These are phyloP conservation scores for Colletotrichum simmondsii DNA, from an alignment of 2,329 filamentous ascomycete species.

Conservation along the genomic window DNA sequence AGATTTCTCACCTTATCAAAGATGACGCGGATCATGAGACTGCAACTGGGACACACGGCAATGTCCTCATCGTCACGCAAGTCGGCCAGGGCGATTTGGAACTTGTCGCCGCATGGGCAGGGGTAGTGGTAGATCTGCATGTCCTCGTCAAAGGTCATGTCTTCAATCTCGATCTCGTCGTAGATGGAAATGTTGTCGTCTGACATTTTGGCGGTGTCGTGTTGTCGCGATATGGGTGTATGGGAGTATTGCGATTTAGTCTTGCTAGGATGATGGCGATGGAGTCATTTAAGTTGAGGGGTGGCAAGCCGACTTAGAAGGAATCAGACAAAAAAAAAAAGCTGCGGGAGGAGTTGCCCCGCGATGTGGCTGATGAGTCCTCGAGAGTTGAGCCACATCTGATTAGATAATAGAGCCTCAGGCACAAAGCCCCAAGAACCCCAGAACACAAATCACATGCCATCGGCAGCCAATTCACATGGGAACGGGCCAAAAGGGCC, in stretches of 20 bases:
- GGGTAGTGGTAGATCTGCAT: conserved; percentile 95
- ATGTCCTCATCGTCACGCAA: conserved; percentile 91
- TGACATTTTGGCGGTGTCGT: conserved; percentile 57
- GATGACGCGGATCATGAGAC: conserved; percentile 94
- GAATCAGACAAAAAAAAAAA: neutral
- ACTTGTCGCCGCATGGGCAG: conserved; percentile 96
- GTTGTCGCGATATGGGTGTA: neutral
- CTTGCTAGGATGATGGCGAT: conserved; percentile 1
- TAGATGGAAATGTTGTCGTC: conserved; percentile 82
- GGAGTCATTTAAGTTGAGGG: conserved; percentile 14
- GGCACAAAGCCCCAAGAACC: neutral
- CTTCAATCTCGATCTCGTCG: conserved; percentile 98
- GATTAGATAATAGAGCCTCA: neutral
- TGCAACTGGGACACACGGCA: conserved; percentile 97
- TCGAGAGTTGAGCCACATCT: neutral
- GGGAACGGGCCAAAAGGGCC: conserved; percentile 18
- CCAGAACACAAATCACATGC: conserved; percentile 25
- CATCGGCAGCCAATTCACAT: conserved; percentile 32
- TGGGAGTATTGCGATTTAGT: neutral
- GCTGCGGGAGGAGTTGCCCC: conserved; percentile 23
- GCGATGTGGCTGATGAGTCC: conserved; percentile 25
- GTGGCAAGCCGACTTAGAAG: neutral
- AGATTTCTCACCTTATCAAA: conserved; percentile 76
- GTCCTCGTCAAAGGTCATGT: conserved; percentile 89
- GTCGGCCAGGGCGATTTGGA: conserved; percentile 89